Base-by-base conservation (phyloP, 2,329 filamentous ascomycete genomes). In the Epichloe scottii region DNA sequence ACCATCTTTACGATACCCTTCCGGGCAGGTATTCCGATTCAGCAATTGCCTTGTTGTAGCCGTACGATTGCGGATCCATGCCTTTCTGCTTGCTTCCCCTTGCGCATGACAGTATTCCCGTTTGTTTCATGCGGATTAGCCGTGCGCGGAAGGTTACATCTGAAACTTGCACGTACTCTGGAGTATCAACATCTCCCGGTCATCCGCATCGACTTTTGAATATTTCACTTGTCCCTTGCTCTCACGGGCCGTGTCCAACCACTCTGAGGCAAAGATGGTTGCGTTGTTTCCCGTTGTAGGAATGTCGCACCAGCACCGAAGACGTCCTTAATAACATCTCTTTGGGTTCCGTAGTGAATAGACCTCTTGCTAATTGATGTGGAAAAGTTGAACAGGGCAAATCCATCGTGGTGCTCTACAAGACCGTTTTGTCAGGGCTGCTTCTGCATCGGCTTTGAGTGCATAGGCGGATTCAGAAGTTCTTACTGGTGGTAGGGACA, bases 31-130 rank as follows among this genome's bases (percentile, higher is more conserved):
- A 26, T 26, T 26, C 26, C 26, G 26, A 26, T 26, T 26, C 10
- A 30, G 38, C 30, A 41, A 19, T 15, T 23, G 4, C 75, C 4
- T 71, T 66, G 58, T 82, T 81, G 63, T 75, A 81, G 4, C 78
- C 78, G 56, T 80, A 81, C 52, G 67, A 71, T 57, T 70, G 80
- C 0, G 78, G 77, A 57, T 81, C 78, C 72, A 81, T 76, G 34
- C 78, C 78, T 10, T 26, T 44, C 70, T 68, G 60, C 73, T 81
- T 38, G 65, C 72, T 62, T 82, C 78, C 77, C 77, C 61, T 81
- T 81, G 33, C 75, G 55, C 6, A 45, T 43, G 21, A 49, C 26
- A 17, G 48, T 49, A 21, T 49, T 38, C 12, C 33, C 40, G 26
- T 49, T 45, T 14, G 48, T 50, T 26, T 15, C 35, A 30, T 33